A percentile compares a stretch with the other conserved stretches of the same genome.
phyloP scores from a whole-genome alignment of 495 filamentous ascomycete genomes.

The Hypoxylon intermedium region DNA sequence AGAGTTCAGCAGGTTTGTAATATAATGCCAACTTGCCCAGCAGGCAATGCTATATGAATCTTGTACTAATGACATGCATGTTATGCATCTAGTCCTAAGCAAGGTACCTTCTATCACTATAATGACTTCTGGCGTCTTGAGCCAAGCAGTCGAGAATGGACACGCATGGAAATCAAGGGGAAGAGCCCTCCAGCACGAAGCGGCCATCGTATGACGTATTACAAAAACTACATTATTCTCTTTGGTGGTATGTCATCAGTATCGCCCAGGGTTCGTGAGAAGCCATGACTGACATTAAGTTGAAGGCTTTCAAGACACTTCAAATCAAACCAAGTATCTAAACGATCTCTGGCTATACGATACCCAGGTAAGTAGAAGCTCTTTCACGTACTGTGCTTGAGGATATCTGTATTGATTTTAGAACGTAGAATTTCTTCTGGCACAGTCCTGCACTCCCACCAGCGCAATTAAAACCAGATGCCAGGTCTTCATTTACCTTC shows the following conservation, averaged over 20 bases:
- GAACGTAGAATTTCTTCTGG: constrained; percentile 71
- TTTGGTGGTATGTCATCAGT: constrained; percentile 42
- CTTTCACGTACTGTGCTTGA: constrained; percentile 59
- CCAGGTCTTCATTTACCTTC: constrained; percentile 87
- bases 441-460: constrained; percentile 71
- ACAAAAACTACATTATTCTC: constrained; percentile 65
- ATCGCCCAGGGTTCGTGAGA: constrained; percentile 8
- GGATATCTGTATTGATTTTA: constrained; percentile 50
- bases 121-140: constrained; percentile 98
- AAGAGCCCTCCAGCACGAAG: constrained; percentile 87
- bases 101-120: constrained; percentile 99
- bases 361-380: constrained; percentile 44
- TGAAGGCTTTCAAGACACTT: constrained; percentile 94
- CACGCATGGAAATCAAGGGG: constrained; percentile 82
- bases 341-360: constrained; percentile 70
- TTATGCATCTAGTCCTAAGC: constrained; percentile 67
- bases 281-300: constrained; percentile 67
- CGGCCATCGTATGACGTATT: constrained; percentile 94
- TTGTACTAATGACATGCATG: constrained; percentile 58
- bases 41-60: constrained; percentile 51
- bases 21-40: constrained; percentile 14
- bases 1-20: constrained; percentile 54
- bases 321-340: constrained; percentile 89
- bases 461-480: constrained; percentile 84
- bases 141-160: constrained; percentile 83